Base-by-base conservation (phyloP, 805 yeast species). In the Myxozyma monticola region DNA sequence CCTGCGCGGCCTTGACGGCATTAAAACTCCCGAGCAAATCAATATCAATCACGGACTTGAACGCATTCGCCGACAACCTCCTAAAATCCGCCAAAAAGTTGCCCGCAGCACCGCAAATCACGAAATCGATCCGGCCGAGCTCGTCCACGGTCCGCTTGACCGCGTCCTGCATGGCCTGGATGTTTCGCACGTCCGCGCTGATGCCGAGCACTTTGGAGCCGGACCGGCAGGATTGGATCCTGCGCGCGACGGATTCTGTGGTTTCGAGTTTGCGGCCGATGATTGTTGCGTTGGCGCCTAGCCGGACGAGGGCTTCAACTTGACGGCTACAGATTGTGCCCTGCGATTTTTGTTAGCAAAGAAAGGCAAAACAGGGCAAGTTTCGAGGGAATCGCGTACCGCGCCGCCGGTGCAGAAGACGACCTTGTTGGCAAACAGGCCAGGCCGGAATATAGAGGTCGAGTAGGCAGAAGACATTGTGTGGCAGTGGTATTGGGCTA, bases 51-150 rank as follows among this genome's bases (percentile, higher is more conserved):
- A 90, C 97, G 0, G 95, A 76, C 68, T 85, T 85, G 75, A 90
- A 90, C 4, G 96, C 97, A 64, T 89, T 88, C 18, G 91, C 64
- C 1, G 91, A 83, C 57, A 90, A 71, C 61, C 81, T 83, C 62
- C 83, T 81, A 69, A 89, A 80, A 66, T 88, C 93, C 29, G 88
- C 71, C 46, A 91, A 67, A 65, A 91, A 90, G 72, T 91, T 91
- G 7, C 98, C 97, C 2, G 97, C 97, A 2, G 98, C 97, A 9
- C 97, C 97, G 37, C 93, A 90, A 66, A 90, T 85, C 29, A 90
- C 95, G 66, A 68, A 86, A 69, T 90, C 97, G 51, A 90, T 84
- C 54, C 78, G 72, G 5, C 96, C 96, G 59, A 88, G 77, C 62
- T 76, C 73, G 8, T 69, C 64, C 21, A 89, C 87, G 0, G 96